A percentile compares a stretch with the other conserved stretches of the same genome.
Evolutionary conservation across 2,329 filamentous ascomycete species (phyloP).

Genomic region (Cladosporium sp.): DNA sequence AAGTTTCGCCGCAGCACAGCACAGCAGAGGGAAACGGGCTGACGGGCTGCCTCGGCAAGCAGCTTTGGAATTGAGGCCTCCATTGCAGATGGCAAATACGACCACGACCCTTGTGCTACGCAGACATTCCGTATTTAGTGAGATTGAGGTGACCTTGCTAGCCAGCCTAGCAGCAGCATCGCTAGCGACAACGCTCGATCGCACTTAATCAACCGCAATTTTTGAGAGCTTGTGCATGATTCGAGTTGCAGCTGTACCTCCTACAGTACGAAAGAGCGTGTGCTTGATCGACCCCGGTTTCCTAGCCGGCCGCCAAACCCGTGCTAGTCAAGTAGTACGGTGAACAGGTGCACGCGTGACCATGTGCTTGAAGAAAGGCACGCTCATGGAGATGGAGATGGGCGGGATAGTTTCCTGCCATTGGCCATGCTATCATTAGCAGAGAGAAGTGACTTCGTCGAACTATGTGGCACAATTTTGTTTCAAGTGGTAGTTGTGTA

Average conservation of each 20-base stretch:
- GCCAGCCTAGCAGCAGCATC: neutral
- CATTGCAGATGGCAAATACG: neutral
- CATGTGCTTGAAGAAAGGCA: neutral
- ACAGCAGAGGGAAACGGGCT: neutral
- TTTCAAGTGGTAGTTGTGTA: neutral
- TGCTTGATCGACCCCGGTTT: neutral
- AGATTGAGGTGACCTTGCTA: neutral
- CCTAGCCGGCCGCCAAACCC: neutral
- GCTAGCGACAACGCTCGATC: constrained; percentile 2
- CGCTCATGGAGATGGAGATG: neutral
- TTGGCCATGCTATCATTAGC: neutral
- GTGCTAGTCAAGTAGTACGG: neutral
- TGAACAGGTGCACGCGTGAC: neutral
- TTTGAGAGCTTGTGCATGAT: neutral
- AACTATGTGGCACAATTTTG: neutral
- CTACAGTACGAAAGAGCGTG: neutral
- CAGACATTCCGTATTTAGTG: neutral
- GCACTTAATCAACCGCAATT: neutral
- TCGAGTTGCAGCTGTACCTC: constrained; percentile 5
- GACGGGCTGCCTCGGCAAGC: neutral
- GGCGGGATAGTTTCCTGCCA: neutral
- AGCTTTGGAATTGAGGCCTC: neutral
- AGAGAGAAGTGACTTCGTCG: neutral
- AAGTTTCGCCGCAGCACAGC: neutral
- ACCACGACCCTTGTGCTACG: neutral